phyloP scores from a whole-genome alignment of 2,329 filamentous ascomycete genomes.

The Colletotrichum abscissum region DNA sequence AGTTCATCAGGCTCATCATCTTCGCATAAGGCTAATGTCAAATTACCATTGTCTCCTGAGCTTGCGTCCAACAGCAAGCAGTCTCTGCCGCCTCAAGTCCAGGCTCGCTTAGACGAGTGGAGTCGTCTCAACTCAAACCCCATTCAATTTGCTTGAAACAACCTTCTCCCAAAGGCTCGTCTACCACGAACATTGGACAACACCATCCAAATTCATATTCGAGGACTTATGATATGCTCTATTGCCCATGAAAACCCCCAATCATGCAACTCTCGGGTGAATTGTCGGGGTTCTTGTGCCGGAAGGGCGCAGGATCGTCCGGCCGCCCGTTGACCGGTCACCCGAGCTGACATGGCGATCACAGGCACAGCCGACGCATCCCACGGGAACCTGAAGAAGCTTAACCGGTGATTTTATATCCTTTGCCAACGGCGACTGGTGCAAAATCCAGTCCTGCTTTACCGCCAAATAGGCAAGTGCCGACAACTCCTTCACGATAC shows the following conservation, averaged over 20 bases:
- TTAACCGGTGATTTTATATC: neutral
- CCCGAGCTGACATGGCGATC: conserved; percentile 6
- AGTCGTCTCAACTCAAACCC: conserved; percentile 4
- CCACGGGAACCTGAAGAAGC: neutral
- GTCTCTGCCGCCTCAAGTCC: too few species aligned
- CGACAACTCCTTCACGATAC: neutral
- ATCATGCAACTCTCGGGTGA: neutral
- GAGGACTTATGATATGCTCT: neutral
- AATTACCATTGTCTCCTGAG: too few species aligned
- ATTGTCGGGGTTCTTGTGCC: neutral
- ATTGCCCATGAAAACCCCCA: neutral
- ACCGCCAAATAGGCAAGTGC: neutral
- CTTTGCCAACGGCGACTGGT: neutral
- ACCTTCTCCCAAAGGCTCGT: neutral
- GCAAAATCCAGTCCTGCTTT: neutral
- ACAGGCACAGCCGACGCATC: neutral
- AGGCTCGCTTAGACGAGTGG: neutral
- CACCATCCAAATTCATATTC: neutral
- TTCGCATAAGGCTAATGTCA: too few species aligned
- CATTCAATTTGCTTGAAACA: conserved; percentile 22
- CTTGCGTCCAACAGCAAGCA: too few species aligned
- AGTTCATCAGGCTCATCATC: too few species aligned
- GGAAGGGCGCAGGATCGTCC: neutral
- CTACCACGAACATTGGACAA: neutral
- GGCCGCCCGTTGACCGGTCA: neutral